phyloP scores from a whole-genome alignment of 306 rosid genomes.

The Inga laurina region DNA sequence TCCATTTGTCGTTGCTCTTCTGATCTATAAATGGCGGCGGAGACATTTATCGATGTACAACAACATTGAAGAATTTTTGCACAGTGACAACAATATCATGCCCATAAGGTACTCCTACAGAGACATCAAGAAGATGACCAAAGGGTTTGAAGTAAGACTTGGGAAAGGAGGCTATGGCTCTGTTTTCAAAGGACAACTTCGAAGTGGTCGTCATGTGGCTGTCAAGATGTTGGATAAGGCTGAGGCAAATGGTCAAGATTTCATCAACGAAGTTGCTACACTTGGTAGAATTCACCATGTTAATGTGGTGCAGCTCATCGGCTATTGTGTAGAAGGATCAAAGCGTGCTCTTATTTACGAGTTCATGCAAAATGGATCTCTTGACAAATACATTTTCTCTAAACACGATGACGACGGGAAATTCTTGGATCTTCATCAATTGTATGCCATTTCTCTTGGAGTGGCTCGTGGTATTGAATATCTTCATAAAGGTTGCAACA shows the following conservation, averaged over 20 bases:
- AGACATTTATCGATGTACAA: not conserved
- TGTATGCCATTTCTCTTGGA: slow-evolving; percentile 28
- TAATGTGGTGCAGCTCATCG: slow-evolving; percentile 28
- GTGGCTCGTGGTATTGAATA: slow-evolving; percentile 14
- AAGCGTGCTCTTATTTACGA: slow-evolving; percentile 16
- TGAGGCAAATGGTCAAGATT: slow-evolving; percentile 22
- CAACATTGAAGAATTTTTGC: not conserved
- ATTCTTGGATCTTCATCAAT: not conserved
- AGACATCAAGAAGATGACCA: slow-evolving; percentile 9
- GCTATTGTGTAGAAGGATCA: not conserved
- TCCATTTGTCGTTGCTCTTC: not conserved
- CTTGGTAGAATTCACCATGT: slow-evolving; percentile 37
- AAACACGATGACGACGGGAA: not conserved
- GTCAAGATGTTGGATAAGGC: slow-evolving; percentile 29
- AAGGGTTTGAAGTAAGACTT: slow-evolving; percentile 1
- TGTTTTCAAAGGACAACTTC: slow-evolving; percentile 30
- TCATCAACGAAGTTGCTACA: slow-evolving; percentile 23
- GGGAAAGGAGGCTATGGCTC: slow-evolving; percentile 26
- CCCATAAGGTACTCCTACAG: slow-evolving; percentile 24
- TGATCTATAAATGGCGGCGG: not conserved
- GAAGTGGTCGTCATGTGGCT: slow-evolving; percentile 23
- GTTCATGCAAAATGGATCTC: slow-evolving; percentile 27
- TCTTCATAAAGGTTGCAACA: not conserved
- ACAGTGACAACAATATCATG: not conserved
- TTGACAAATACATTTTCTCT: slow-evolving; percentile 3